A percentile compares a stretch with the other conserved stretches of the same genome.
Conservation (phyloP, 1,139 yeast genomes). For the Hyphopichia khmerensis region DNA sequence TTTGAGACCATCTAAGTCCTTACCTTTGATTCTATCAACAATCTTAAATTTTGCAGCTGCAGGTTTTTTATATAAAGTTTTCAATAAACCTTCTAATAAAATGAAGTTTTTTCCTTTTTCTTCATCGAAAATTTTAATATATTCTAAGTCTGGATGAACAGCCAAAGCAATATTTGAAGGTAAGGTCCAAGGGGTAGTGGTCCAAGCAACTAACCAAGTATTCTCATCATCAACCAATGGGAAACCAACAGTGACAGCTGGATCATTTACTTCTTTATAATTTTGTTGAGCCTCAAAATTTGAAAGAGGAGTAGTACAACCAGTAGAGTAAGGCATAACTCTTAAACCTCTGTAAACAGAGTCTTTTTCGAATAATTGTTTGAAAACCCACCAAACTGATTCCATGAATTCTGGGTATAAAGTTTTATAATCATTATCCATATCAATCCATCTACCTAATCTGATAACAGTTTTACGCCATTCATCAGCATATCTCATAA, state of each 20-base stretch:
- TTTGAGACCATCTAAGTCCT: conserved; percentile 71
- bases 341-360: conserved; percentile 92
- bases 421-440: conserved; percentile 97
- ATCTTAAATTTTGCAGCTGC: conserved; percentile 83
- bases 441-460: conserved; percentile 98
- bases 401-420: conserved; percentile 96
- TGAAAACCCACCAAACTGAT: conserved; percentile 99
- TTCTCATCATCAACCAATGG: conserved; percentile 77
- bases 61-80: conserved; percentile 90
- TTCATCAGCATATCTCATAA: conserved; percentile 93
- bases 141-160: conserved; percentile 88
- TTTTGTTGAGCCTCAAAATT: conserved; percentile 98
- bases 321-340: conserved; percentile 99
- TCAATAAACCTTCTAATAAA: conserved; percentile 75
- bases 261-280: conserved; percentile 95
- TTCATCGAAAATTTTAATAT: conserved; percentile 89
- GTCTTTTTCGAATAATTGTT: conserved; percentile 77
- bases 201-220: conserved; percentile 92
- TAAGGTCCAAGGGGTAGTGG: conserved; percentile 99
- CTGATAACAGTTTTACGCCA: conserved; percentile 94
- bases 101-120: conserved; percentile 78
- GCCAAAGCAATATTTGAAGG: conserved; percentile 93
- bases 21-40: conserved; percentile 77
- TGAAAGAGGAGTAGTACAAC: conserved; percentile 92
- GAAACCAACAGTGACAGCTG: conserved; percentile 92